Percentiles rank a stretch among this genome's conserved stretches.
Conservation (phyloP, 2,329 filamentous ascomycete genomes). For the Exophiala spinifera region DNA sequence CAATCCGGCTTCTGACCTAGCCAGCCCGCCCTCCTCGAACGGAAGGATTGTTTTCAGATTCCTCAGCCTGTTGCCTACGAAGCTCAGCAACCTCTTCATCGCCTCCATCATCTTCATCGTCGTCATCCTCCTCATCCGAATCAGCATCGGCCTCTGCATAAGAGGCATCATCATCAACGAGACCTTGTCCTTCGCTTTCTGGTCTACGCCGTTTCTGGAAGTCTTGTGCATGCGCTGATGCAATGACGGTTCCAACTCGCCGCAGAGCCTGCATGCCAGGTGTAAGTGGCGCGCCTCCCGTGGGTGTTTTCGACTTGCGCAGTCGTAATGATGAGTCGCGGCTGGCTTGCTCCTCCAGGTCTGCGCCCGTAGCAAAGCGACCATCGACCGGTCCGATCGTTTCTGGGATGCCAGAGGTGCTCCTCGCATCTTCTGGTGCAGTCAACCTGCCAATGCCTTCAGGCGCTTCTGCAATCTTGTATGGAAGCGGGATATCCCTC, state of each 20-base stretch:
- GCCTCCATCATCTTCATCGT: slow-evolving; percentile 33
- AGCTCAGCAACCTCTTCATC: slow-evolving; percentile 1
- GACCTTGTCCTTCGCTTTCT: slow-evolving; percentile 37
- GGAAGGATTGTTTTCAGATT: neutral
- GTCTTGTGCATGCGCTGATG: slow-evolving; percentile 82
- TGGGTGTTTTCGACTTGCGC: slow-evolving; percentile 30
- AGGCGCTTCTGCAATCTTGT: slow-evolving; percentile 39
- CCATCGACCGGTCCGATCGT: slow-evolving; percentile 6
- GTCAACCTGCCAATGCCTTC: slow-evolving; percentile 11
- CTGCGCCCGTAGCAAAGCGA: slow-evolving; percentile 21
- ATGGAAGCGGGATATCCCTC: slow-evolving; percentile 82
- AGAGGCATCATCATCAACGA: slow-evolving; percentile 30
- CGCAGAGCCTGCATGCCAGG: slow-evolving; percentile 33
- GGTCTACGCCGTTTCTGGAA: slow-evolving; percentile 74
- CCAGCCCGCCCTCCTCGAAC: too few relatives aligned
- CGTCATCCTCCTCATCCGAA: slow-evolving; percentile 40
- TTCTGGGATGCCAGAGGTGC: slow-evolving; percentile 4
- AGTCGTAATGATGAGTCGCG: slow-evolving; percentile 14
- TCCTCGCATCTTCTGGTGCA: slow-evolving; percentile 6
- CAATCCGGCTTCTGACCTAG: too few relatives aligned
- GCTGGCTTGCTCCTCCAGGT: slow-evolving; percentile 25
- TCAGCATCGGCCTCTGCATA: slow-evolving; percentile 26
- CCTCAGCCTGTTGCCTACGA: neutral
- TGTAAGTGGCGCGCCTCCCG: slow-evolving; percentile 25
- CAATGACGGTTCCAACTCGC: slow-evolving; percentile 67